These are phyloP conservation scores for Picochlorum sp. DNA, from an alignment of 139 green algal genomes.

Conservation along the genomic window DNA sequence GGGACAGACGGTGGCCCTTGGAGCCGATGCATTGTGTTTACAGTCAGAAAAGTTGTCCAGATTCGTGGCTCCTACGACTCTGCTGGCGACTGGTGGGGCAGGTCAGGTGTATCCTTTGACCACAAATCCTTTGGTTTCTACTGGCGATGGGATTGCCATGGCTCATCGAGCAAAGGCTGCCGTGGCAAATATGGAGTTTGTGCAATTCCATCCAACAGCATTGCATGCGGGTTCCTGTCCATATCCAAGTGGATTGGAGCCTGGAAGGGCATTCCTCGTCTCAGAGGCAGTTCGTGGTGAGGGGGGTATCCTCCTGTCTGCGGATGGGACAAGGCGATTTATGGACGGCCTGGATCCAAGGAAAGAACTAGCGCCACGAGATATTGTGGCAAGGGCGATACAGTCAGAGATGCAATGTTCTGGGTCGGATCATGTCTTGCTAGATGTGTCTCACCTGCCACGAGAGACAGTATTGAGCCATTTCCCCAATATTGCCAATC, in stretches of 20 bases:
- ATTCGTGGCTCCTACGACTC: conserved; percentile 67
- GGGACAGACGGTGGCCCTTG: conserved; percentile 55
- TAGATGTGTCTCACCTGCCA: conserved; percentile 87
- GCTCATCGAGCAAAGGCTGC: conserved; percentile 69
- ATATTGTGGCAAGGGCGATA: conserved; percentile 89
- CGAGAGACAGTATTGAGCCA: conserved; percentile 58
- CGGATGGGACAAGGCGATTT: conserved; percentile 74
- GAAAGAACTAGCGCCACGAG: conserved; percentile 88
- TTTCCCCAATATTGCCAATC: conserved; percentile 88
- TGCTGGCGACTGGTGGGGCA: conserved; percentile 86
- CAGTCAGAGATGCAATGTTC: conserved; percentile 62
- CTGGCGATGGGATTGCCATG: conserved; percentile 95
- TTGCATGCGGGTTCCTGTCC: conserved; percentile 39
- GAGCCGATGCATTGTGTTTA: conserved; percentile 71
- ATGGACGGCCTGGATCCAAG: conserved; percentile 85
- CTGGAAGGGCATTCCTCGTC: conserved; percentile 75
- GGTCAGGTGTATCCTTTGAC: conserved; percentile 94
- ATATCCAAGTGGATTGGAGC: conserved; percentile 3
- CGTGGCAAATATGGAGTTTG: conserved; percentile 96
- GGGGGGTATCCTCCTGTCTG: conserved; percentile 83
- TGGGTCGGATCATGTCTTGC: conserved; percentile 69
- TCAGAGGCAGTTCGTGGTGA: conserved; percentile 92
- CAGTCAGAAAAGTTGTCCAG: conserved; percentile 35
- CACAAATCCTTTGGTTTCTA: conserved; percentile 93
- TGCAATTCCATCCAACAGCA: conserved; percentile 96